Evolutionary conservation across 805 yeast genomes (phyloP).

Genomic region (Suhomyces kilbournensis): DNA sequence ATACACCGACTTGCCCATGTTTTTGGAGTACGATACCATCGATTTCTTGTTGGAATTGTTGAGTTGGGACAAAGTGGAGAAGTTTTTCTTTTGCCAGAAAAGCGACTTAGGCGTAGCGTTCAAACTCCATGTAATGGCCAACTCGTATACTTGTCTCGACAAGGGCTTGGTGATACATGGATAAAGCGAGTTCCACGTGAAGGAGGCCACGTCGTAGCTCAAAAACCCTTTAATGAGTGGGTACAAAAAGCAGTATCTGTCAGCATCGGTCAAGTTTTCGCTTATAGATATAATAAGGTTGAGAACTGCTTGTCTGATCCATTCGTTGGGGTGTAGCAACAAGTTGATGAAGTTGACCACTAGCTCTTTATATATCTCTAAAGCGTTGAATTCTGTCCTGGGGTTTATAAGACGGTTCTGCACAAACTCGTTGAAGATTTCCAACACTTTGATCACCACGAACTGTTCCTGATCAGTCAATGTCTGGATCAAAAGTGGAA

Average conservation of each 20-base stretch:
- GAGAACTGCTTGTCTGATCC: conserved; percentile 72
- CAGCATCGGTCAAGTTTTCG: conserved; percentile 66
- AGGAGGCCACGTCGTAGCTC: conserved; percentile 69
- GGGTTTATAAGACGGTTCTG: conserved; percentile 31
- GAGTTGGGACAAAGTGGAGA: conserved; percentile 14
- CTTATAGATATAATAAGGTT: conserved; percentile 61
- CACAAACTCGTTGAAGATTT: conserved; percentile 35
- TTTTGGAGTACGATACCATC: conserved; percentile 28
- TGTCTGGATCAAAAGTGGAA: conserved; percentile 83
- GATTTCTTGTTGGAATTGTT: conserved; percentile 15
- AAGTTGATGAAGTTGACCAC: conserved; percentile 45
- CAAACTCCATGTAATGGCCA: conserved; percentile 69
- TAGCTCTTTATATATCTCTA: conserved; percentile 37
- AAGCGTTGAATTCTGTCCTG: conserved; percentile 33
- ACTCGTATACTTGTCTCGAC: conserved; percentile 59
- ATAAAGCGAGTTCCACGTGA: conserved; percentile 62
- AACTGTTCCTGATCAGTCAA: conserved; percentile 80
- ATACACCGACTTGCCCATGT: conserved; percentile 36
- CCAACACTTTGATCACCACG: conserved; percentile 68
- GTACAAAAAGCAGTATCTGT: conserved; percentile 75
- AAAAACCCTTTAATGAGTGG: conserved; percentile 78
- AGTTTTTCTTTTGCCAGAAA: conserved; percentile 66
- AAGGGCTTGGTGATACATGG: conserved; percentile 69
- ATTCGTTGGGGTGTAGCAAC: conserved; percentile 79
- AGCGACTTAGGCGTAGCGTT: conserved; percentile 57